These are phyloP conservation scores for Boletus barrowsii DNA, from an alignment of 768 basidiomycete genomes.

Conservation along the genomic window DNA sequence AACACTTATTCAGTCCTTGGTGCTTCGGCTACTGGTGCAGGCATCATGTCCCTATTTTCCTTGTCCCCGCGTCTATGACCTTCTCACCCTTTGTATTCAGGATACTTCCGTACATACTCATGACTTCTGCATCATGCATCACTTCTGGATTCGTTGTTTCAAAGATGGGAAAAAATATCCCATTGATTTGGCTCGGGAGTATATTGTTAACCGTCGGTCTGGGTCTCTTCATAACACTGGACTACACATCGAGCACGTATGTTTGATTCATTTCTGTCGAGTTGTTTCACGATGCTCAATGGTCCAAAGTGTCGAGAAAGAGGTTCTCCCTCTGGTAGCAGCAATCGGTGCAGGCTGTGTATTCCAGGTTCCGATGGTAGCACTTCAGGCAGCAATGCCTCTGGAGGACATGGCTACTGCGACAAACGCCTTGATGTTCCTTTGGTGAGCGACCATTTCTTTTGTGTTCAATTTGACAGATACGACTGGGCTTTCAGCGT, in stretches of 20 bases:
- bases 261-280: conserved; percentile 7
- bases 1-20: conserved; percentile 47
- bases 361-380: conserved; percentile 67
- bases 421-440: conserved; percentile 67
- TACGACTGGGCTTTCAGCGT: conserved; percentile 37
- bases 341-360: conserved; percentile 61
- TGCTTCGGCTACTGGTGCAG: conserved; percentile 65
- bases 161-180: conserved; percentile 53
- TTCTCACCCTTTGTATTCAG: conserved; percentile 31
- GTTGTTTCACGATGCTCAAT: not conserved
- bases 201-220: conserved; percentile 58
- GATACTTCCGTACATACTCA: conserved; percentile 73
- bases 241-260: conserved; percentile 50
- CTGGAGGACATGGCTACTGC: conserved; percentile 81
- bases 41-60: conserved; percentile 58
- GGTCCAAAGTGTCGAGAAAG: conserved; percentile 50
- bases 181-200: conserved; percentile 62
- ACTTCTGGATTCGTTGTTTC: conserved; percentile 59
- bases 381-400: conserved; percentile 82
- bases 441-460: conserved; percentile 41
- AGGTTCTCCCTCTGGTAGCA: conserved; percentile 60
- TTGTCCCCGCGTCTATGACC: not conserved
- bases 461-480: not conserved
- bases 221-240: conserved; percentile 70
- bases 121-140: conserved; percentile 49